A percentile compares a stretch with the other conserved stretches of the same genome.
These are phyloP conservation scores for Aspergillus vadensis DNA, from an alignment of 2,329 filamentous ascomycete species.

Conservation along the genomic window DNA sequence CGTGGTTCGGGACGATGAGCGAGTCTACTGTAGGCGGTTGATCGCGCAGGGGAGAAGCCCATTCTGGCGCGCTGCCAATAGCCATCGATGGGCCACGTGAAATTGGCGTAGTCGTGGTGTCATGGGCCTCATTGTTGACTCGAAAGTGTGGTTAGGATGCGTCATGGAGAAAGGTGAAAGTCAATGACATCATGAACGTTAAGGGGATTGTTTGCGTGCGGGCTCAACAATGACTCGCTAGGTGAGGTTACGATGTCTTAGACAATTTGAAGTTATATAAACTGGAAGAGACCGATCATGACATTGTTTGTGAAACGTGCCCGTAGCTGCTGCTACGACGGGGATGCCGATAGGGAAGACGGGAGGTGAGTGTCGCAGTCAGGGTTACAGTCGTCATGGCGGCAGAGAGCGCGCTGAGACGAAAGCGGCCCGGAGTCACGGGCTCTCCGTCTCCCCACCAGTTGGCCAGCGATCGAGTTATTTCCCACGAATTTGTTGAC, in stretches of 20 bases:
- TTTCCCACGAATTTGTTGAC: too few relatives aligned
- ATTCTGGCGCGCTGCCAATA: constrained; percentile 1
- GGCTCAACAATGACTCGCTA: background rate
- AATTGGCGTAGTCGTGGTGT: constrained; percentile 22
- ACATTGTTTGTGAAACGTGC: background rate
- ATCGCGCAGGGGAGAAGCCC: background rate
- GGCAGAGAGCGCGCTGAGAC: background rate
- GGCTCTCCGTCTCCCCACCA: background rate
- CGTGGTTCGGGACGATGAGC: constrained; percentile 9
- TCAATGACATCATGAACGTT: constrained; percentile 13
- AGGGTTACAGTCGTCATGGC: background rate
- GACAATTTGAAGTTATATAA: background rate
- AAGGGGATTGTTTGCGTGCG: background rate
- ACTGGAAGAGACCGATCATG: background rate
- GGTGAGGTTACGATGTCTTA: background rate
- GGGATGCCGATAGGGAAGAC: background rate
- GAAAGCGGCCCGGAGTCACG: background rate
- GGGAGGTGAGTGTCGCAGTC: background rate
- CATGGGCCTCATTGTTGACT: constrained; percentile 11
- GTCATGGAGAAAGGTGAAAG: constrained; percentile 7
- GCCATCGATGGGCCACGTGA: constrained; percentile 3
- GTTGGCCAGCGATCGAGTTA: too few relatives aligned
- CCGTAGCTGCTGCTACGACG: too few relatives aligned
- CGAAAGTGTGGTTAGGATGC: constrained; percentile 1
- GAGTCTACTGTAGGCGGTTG: constrained; percentile 3